Evolutionary conservation across 306 rosid species (phyloP).

Genomic region (Glycine tomentella): DNA sequence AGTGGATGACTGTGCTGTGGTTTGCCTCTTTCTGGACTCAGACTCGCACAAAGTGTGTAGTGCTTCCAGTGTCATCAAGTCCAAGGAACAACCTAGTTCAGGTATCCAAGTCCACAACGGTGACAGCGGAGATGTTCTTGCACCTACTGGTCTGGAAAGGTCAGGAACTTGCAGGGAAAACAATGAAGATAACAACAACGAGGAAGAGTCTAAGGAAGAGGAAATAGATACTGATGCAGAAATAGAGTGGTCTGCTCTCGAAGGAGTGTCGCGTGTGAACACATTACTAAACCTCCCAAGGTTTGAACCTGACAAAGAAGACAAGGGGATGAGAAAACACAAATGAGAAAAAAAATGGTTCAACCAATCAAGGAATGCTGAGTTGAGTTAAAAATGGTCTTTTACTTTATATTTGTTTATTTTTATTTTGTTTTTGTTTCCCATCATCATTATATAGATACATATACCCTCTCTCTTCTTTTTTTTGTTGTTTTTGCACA

Average conservation of each 20-base stretch:
- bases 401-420: conserved; percentile 31
- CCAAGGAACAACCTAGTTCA: conserved; percentile 55
- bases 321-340: conserved; percentile 49
- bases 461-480: not conserved
- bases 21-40: conserved; percentile 84
- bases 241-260: conserved; percentile 92
- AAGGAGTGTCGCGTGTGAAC: conserved; percentile 97
- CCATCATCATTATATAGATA: conserved; percentile 37
- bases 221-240: conserved; percentile 61
- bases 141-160: conserved; percentile 52
- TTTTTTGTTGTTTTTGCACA: conserved; percentile 34
- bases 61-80: conserved; percentile 59
- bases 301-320: conserved; percentile 81
- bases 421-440: too few relatives aligned
- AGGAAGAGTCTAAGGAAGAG: conserved; percentile 57
- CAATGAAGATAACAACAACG: conserved; percentile 53
- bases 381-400: conserved; percentile 22
- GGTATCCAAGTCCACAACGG: conserved; percentile 47
- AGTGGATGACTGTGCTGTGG: conserved; percentile 95
- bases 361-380: conserved; percentile 24
- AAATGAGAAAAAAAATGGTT: conserved; percentile 61
- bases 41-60: conserved; percentile 50
- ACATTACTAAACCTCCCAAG: conserved; percentile 92
- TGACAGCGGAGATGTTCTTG: conserved; percentile 45
- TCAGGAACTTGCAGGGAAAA: conserved; percentile 60